Evolutionary conservation across 1,139 yeast genomes (phyloP).

Genomic region (Suhomyces ambrosiae): DNA sequence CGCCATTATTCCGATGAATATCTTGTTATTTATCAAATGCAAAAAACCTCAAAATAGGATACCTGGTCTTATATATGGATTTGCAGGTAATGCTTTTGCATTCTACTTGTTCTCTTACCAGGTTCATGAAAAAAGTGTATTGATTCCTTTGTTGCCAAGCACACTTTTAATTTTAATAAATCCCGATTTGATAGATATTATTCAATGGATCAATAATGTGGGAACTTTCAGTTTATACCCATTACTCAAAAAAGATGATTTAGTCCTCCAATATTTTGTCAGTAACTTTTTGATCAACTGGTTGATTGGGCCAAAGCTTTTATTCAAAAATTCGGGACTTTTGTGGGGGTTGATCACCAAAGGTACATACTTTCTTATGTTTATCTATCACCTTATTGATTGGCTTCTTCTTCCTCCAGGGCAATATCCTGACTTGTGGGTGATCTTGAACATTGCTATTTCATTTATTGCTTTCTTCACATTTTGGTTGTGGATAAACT

Average conservation of each 20-base stretch:
- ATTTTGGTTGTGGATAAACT: constrained; percentile 73
- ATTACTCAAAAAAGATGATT: constrained; percentile 71
- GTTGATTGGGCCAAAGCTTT: constrained; percentile 62
- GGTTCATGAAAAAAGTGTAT: constrained; percentile 88
- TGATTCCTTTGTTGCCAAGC: constrained; percentile 85
- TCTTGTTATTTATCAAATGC: constrained; percentile 22
- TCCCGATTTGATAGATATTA: constrained; percentile 63
- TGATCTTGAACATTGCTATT: constrained; percentile 68
- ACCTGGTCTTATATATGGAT: constrained; percentile 56
- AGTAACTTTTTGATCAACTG: constrained; percentile 73
- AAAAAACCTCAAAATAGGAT: constrained; percentile 21
- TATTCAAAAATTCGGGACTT: constrained; percentile 32
- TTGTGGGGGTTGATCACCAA: constrained; percentile 61
- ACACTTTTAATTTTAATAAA: constrained; percentile 64
- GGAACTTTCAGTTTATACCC: constrained; percentile 90
- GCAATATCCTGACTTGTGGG: constrained; percentile 82
- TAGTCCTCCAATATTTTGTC: constrained; percentile 70
- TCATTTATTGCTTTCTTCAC: constrained; percentile 75
- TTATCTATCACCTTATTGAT: constrained; percentile 58
- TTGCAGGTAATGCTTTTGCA: constrained; percentile 83
- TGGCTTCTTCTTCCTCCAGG: constrained; percentile 52
- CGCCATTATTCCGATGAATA: constrained; percentile 60
- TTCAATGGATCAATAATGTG: constrained; percentile 85
- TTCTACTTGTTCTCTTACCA: constrained; percentile 91
- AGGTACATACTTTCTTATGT: constrained; percentile 59